phyloP scores from a whole-genome alignment of 23 red algal species.

The Pyropia haitanensis region DNA sequence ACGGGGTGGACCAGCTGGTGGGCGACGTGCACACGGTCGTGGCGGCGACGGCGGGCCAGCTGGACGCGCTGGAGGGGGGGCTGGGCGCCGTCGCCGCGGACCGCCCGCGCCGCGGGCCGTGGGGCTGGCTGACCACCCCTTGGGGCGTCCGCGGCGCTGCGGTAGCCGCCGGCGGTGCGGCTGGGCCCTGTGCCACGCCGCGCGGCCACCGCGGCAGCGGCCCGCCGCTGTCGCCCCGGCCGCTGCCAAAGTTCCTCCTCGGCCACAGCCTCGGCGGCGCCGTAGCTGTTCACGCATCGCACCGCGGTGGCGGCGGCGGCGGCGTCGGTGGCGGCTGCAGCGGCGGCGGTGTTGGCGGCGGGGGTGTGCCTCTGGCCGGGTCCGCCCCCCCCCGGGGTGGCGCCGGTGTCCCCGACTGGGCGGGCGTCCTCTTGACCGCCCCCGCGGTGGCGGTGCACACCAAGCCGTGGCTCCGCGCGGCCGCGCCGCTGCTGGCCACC shows the following conservation, averaged over 20 bases:
- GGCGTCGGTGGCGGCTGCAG: background rate
- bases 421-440: slow-evolving; percentile 63
- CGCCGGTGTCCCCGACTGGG: background rate
- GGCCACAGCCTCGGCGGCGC: slow-evolving; percentile 69
- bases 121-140: no score
- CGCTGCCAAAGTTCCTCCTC: slow-evolving; percentile 59
- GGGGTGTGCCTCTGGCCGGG: no score
- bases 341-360: no score
- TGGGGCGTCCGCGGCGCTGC: no score
- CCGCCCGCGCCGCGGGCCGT: no score
- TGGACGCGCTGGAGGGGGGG: no score
- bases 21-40: slow-evolving; percentile 43
- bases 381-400: no score
- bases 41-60: background rate
- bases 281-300: slow-evolving; percentile 43
- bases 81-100: no score
- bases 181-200: background rate
- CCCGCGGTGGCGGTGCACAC: slow-evolving; percentile 59
- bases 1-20: slow-evolving; percentile 45
- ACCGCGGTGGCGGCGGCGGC: slow-evolving; percentile 8
- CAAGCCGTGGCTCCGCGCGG: slow-evolving; percentile 51
- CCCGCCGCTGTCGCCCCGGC: background rate
- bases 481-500: slow-evolving; percentile 60
- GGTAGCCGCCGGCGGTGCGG: no score
- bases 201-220: slow-evolving; percentile 15